Percentiles rank a stretch among this genome's conserved stretches.
phyloP scores from a whole-genome alignment of 2,329 filamentous ascomycete genomes.

The Diaporthe aspalathi region DNA sequence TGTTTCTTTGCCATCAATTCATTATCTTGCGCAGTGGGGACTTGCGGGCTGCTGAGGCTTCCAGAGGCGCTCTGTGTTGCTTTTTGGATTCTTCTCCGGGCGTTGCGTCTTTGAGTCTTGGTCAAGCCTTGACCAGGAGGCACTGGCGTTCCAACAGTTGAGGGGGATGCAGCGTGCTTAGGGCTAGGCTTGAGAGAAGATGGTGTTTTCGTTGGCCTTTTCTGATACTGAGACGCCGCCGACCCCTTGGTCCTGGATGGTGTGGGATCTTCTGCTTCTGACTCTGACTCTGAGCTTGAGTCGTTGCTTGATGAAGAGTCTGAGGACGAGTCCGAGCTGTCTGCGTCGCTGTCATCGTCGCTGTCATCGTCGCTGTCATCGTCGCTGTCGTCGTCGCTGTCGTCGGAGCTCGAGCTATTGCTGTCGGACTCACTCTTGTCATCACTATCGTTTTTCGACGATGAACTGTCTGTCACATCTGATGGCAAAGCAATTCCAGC shows the following conservation, averaged over 20 bases:
- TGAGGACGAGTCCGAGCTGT: constrained; percentile 30
- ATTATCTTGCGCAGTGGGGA: constrained; percentile 30
- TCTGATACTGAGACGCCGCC: not conserved
- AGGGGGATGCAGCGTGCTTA: not conserved
- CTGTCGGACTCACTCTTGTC: constrained; percentile 26
- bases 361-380: not conserved
- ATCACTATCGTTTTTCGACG: constrained; percentile 31
- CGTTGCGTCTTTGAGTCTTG: constrained; percentile 64
- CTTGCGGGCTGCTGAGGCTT: not conserved
- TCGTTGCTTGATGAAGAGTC: constrained; percentile 49
- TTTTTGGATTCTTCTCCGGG: constrained; percentile 54
- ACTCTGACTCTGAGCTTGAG: constrained; percentile 53
- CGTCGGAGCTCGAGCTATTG: constrained; percentile 8
- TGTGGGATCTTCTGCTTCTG: constrained; percentile 45
- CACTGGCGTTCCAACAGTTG: constrained; percentile 19
- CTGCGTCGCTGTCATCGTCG: constrained; percentile 24
- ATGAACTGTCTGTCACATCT: constrained; percentile 37
- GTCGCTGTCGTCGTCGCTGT: constrained; percentile 8
- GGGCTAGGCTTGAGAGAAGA: not conserved
- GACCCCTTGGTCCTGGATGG: constrained; percentile 36
- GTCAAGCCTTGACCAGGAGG: constrained; percentile 48
- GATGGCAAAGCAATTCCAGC: constrained; percentile 31
- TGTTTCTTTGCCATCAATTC: constrained; percentile 55
- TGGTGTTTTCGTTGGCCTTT: not conserved
- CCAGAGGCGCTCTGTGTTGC: constrained; percentile 37